A percentile compares a stretch with the other conserved stretches of the same genome.
Conservation (phyloP, 768 basidiomycete genomes). For the Rhodotorula graminis region DNA sequence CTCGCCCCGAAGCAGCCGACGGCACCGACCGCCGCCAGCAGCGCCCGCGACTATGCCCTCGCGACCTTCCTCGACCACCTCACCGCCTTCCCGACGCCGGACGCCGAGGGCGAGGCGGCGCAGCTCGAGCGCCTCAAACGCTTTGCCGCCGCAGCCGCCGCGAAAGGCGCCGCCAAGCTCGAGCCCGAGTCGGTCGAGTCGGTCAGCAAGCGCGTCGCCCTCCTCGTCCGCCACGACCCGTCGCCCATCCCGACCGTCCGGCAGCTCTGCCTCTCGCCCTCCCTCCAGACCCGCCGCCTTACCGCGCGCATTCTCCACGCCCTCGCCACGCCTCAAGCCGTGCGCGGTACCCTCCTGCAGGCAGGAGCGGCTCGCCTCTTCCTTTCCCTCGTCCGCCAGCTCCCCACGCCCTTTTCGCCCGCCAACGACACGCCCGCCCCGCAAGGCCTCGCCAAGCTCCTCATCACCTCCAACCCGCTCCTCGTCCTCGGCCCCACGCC, state of each 20-base stretch:
- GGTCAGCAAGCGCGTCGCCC: slow-evolving; percentile 9
- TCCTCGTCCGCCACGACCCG: slow-evolving; percentile 7
- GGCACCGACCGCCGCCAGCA: slow-evolving; percentile 22
- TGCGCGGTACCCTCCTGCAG: slow-evolving; percentile 30
- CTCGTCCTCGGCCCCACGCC: slow-evolving; percentile 85
- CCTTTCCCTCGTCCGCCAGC: slow-evolving; percentile 21
- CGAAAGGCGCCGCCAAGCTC: slow-evolving; percentile 47
- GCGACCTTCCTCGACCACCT: slow-evolving; percentile 71
- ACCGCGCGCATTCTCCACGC: slow-evolving; percentile 37
- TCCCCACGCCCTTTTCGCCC: slow-evolving; percentile 14
- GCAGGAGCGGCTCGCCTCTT: slow-evolving; percentile 55
- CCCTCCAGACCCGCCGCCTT: slow-evolving; percentile 12
- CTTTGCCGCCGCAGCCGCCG: slow-evolving; percentile 55
- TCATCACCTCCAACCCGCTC: slow-evolving; percentile 83
- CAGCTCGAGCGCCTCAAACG: slow-evolving; percentile 42
- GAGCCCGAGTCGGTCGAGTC: background rate
- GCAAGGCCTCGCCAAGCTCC: slow-evolving; percentile 85
- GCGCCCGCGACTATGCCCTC: slow-evolving; percentile 58
- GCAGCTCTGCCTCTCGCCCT: slow-evolving; percentile 38
- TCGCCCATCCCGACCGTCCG: slow-evolving; percentile 43
- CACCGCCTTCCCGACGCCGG: slow-evolving; percentile 64
- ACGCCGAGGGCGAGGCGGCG: slow-evolving; percentile 67
- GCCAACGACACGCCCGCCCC: slow-evolving; percentile 51
- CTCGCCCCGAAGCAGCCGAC: slow-evolving; percentile 51
- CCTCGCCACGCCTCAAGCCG: slow-evolving; percentile 39